These are phyloP conservation scores for Trichoderma asperelloides DNA, from an alignment of 495 filamentous ascomycete species.

Conservation along the genomic window DNA sequence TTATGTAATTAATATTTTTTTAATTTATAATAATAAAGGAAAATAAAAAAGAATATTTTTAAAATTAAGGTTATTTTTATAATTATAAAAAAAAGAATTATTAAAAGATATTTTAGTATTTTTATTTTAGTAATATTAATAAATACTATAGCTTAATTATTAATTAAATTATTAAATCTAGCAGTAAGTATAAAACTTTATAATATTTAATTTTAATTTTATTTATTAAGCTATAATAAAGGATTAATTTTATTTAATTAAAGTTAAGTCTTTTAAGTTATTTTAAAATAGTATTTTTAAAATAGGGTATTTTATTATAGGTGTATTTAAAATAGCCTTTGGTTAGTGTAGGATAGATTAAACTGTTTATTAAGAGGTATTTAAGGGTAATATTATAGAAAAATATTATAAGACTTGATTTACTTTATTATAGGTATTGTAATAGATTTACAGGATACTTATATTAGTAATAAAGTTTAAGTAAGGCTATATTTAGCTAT, in stretches of 20 bases:
- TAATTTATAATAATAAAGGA: constrained; percentile 4
- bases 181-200: neutral
- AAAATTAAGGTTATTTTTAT: neutral
- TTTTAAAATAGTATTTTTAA: neutral
- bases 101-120: neutral
- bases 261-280: neutral
- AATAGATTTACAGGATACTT: neutral
- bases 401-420: neutral
- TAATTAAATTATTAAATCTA: constrained; percentile 8
- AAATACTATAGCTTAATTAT: neutral
- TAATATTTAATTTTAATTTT: no score
- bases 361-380: neutral
- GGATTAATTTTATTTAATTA: neutral
- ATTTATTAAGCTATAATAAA: neutral
- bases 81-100: neutral
- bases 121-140: neutral
- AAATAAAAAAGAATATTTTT: constrained; percentile 1
- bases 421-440: no score
- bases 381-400: neutral
- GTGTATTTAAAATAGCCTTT: neutral
- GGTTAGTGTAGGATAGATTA: neutral
- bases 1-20: neutral
- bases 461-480: neutral
- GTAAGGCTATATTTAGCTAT: neutral
- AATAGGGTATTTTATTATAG: neutral